phyloP scores from a whole-genome alignment of 495 filamentous ascomycete species.

The Aspergillus hancockii region DNA sequence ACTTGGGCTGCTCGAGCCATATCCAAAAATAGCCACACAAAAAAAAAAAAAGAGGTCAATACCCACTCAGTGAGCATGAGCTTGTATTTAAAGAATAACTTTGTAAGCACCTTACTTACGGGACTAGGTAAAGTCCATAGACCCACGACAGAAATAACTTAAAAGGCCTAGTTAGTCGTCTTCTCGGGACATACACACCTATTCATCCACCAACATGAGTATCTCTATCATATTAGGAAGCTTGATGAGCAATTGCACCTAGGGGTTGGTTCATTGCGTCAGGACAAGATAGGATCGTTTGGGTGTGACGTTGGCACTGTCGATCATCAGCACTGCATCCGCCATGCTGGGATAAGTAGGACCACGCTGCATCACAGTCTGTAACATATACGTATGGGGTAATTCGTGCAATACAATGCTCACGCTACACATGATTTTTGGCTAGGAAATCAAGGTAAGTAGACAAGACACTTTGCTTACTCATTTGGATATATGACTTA shows the following conservation, averaged over 20 bases:
- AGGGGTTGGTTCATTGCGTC: slow-evolving; percentile 3
- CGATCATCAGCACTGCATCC: not conserved
- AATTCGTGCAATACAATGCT: not conserved
- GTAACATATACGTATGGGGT: not conserved
- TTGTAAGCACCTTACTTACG: slow-evolving; percentile 1
- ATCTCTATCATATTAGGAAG: not conserved
- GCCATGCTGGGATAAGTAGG: not conserved
- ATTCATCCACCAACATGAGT: not conserved
- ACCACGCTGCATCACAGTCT: not conserved
- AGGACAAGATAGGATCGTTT: not conserved
- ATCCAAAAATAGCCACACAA: not conserved
- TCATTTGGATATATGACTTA: too few relatives aligned
- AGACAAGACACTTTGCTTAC: too few relatives aligned
- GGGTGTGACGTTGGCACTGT: slow-evolving; percentile 10
- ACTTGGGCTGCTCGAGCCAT: not conserved
- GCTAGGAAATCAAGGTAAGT: too few relatives aligned
- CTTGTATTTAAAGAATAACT: not conserved
- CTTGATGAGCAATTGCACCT: not conserved
- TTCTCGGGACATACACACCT: not conserved
- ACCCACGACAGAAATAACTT: not conserved
- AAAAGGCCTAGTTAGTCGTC: too few relatives aligned
- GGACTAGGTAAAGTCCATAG: not conserved
- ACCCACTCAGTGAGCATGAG: not conserved
- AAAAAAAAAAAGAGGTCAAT: not conserved
- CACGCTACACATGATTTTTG: not conserved